Evolutionary conservation across 2,329 filamentous ascomycete species (phyloP).

Genomic region (Fusarium sp.): DNA sequence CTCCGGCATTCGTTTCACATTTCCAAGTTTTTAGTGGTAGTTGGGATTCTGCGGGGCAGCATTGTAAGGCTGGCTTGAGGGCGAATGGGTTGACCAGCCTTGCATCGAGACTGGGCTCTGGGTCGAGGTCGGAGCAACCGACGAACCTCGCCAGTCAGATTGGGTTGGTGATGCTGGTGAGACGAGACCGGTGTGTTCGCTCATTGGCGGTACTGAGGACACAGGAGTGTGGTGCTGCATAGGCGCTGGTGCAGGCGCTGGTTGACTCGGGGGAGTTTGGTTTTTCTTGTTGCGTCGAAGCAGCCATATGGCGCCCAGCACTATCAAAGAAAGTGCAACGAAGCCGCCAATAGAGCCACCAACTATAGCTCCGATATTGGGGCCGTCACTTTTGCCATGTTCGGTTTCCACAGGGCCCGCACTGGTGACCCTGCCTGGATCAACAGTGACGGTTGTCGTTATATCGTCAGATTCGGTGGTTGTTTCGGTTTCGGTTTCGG

Average conservation of each 20-base stretch:
- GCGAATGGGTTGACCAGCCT: conserved; percentile 12
- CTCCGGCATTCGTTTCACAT: background rate
- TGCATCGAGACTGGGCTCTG: conserved; percentile 17
- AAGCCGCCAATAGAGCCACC: conserved; percentile 26
- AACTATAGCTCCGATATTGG: conserved; percentile 24
- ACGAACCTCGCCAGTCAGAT: conserved; percentile 25
- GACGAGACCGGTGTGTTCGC: background rate
- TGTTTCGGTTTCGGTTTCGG: background rate
- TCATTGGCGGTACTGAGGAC: background rate
- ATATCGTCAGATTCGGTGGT: background rate
- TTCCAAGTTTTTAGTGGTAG: background rate
- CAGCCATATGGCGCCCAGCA: conserved; percentile 18
- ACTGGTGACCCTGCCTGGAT: background rate
- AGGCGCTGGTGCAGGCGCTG: background rate
- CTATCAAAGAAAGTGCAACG: background rate
- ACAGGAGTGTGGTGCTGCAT: background rate
- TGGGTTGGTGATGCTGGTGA: conserved; percentile 1
- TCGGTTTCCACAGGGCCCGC: background rate
- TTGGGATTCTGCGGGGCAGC: conserved; percentile 1
- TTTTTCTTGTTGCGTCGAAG: conserved; percentile 16
- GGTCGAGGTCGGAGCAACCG: background rate
- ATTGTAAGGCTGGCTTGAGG: background rate
- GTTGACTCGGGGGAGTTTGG: background rate
- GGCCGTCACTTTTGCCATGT: background rate
- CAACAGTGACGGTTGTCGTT: background rate